Percentiles rank a stretch among this genome's conserved stretches.
These are phyloP conservation scores for Exophiala oligosperma DNA, from an alignment of 2,329 filamentous ascomycete species.

Conservation along the genomic window DNA sequence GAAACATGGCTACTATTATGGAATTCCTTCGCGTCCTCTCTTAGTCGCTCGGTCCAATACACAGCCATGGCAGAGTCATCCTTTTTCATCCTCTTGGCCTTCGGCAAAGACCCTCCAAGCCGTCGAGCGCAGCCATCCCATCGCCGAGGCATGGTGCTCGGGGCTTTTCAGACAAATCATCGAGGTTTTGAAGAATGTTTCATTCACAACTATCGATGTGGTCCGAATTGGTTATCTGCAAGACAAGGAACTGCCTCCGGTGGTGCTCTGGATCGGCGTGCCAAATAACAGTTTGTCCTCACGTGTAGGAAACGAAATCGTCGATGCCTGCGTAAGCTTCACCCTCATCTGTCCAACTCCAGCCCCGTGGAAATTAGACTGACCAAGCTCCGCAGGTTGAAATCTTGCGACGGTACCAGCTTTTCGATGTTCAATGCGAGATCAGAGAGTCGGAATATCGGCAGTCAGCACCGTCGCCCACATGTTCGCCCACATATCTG, in stretches of 20 bases:
- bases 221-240: neutral
- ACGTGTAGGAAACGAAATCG: neutral
- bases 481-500: neutral
- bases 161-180: slow-evolving; percentile 1
- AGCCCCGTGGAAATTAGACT: neutral
- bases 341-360: neutral
- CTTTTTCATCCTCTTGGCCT: neutral
- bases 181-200: neutral
- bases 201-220: slow-evolving; percentile 5
- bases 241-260: neutral
- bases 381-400: neutral
- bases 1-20: neutral
- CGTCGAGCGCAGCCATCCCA: slow-evolving; percentile 4
- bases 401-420: neutral
- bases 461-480: neutral
- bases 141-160: neutral
- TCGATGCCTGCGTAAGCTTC: slow-evolving; percentile 7
- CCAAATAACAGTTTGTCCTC: neutral
- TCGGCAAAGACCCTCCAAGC: neutral
- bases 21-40: slow-evolving; percentile 4
- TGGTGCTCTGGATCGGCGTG: slow-evolving; percentile 8
- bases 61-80: neutral
- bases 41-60: slow-evolving; percentile 4
- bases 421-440: neutral
- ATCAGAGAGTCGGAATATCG: neutral